Evolutionary conservation across 495 filamentous ascomycete species (phyloP), one percentile per base, ranked within the genome.

Genomic region (Penicillium simplicissimum): DNA sequence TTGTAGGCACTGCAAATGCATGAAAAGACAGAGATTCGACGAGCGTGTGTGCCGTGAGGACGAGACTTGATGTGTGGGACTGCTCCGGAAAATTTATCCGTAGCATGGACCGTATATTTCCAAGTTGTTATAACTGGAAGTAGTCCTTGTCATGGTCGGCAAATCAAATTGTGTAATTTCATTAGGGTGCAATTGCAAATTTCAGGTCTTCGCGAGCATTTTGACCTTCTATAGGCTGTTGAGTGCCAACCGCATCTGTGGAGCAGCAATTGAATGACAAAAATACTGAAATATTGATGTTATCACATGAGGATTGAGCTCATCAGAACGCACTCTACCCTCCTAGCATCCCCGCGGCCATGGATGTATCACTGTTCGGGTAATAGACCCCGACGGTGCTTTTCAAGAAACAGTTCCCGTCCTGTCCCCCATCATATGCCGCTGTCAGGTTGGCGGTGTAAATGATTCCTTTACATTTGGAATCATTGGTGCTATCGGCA

Each of bases 371-470:
- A 10, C 38, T 10, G 34, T 31, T 61, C 25, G 52, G 59, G 25
- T 21, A 55, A 28, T 60, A 60, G 10, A 9, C 52, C 17, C 58
- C 58, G 6, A 60, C 21, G 7, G 25, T 31, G 34, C 23, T 48
- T 8, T 60, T 60, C 58, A 60, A 33, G 40, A 60, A 60, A 23
- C 58, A 60, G 48, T 60, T 60, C 2, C 58, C 58, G 17, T 31
- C 58, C 14, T 60, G 58, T 55, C 58, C 58, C 25, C 58, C 58
- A 5, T 49, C 52, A 17, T 31, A 60, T 21, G 51, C 8, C 42
- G 58, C 58, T 0, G 58, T 60, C 52, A 60, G 34, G 33, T 60
- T 60, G 15, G 58, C 58, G 28, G 51, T 34, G 31, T 60, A 60
- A 7, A 55, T 25, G 3, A 60, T 52, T 10, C 51, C 58, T 19